Conservation (phyloP, 2,329 filamentous ascomycete genomes). For the Ploettnerulaceae sp. region DNA sequence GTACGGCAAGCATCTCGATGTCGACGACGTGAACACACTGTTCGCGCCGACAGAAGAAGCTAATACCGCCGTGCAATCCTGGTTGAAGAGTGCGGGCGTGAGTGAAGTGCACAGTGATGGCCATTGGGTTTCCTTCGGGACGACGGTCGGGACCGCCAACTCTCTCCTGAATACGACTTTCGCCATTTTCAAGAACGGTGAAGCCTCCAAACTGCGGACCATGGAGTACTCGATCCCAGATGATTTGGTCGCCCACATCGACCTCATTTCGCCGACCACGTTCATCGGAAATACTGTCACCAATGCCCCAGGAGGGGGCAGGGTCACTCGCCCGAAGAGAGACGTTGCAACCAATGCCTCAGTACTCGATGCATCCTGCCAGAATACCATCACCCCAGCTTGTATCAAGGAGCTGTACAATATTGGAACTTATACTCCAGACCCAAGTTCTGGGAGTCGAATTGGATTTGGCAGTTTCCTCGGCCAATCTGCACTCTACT, state of each 20-base stretch:
- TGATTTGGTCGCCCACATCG: conserved; percentile 22
- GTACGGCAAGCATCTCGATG: conserved; percentile 50
- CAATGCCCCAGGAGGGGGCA: conserved; percentile 1
- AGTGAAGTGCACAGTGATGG: conserved; percentile 42
- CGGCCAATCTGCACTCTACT: conserved; percentile 26
- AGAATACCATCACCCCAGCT: conserved; percentile 32
- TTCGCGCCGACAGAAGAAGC: conserved; percentile 48
- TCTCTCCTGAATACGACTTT: conserved; percentile 48
- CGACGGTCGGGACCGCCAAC: conserved; percentile 48
- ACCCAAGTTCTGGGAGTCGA: conserved; percentile 43
- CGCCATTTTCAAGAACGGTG: conserved; percentile 45
- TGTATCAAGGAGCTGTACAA: conserved; percentile 35
- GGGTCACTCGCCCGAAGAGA: not conserved
- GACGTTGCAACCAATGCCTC: conserved; percentile 12
- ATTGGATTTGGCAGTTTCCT: conserved; percentile 55
- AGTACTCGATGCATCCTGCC: conserved; percentile 24
- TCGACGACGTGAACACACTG: conserved; percentile 47
- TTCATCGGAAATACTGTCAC: conserved; percentile 25
- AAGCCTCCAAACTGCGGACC: conserved; percentile 35
- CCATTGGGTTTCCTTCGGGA: conserved; percentile 49
- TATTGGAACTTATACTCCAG: conserved; percentile 39
- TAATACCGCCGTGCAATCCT: conserved; percentile 47
- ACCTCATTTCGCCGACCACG: conserved; percentile 29
- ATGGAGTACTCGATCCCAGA: conserved; percentile 28
- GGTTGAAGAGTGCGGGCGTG: conserved; percentile 49